Percentiles rank a stretch among this genome's conserved stretches.
phyloP scores from a whole-genome alignment of 2,329 filamentous ascomycete genomes.

The Talaromyces sp. region DNA sequence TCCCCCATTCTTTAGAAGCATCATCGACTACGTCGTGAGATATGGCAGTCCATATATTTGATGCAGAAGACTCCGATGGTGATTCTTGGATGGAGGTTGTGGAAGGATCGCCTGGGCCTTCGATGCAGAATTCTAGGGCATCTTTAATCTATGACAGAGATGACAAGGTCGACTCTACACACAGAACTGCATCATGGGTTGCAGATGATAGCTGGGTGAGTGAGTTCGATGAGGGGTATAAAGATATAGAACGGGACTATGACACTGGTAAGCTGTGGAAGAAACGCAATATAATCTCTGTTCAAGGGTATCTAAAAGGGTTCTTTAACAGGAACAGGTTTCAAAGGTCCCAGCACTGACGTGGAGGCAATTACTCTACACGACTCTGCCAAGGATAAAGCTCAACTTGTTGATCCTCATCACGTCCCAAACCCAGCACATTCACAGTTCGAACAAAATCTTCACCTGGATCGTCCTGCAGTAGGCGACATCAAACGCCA shows the following conservation, averaged over 20 bases:
- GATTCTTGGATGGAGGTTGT: conserved; percentile 12
- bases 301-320: background rate
- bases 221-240: background rate
- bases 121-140: background rate
- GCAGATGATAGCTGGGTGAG: background rate
- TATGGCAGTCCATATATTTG: conserved; percentile 4
- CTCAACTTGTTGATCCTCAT: background rate
- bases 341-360: background rate
- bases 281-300: background rate
- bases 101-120: conserved; percentile 10
- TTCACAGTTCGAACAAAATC: background rate
- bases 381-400: background rate
- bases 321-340: background rate
- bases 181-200: background rate
- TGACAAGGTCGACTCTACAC: background rate
- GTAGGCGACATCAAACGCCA: conserved; percentile 9
- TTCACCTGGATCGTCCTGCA: background rate
- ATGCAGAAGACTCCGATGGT: conserved; percentile 7
- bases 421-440: background rate
- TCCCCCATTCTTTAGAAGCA: background rate
- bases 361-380: background rate
- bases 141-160: background rate
- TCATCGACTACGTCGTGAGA: background rate
- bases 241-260: background rate
- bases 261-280: background rate